Evolutionary conservation across 352 stramenopile genomes (phyloP), one percentile per base, ranked within the genome.

Genomic region (Globisporangium megalacanthum): DNA sequence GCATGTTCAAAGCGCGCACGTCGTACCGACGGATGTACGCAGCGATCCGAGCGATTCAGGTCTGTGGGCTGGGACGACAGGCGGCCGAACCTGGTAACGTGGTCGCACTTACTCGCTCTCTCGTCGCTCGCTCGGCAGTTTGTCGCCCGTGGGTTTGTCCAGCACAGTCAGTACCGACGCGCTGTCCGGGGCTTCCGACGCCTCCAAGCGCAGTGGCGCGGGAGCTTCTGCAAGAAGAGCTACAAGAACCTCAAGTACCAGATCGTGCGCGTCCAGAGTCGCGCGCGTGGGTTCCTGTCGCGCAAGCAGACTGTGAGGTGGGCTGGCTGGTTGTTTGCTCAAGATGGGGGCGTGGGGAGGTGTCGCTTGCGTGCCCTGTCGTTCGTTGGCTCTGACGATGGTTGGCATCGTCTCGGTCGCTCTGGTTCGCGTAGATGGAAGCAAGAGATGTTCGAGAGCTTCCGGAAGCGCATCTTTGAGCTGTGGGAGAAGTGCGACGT

Each of bases 401-500:
- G 25, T 29, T 29, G 25, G 25, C 9, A 6, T 15, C 7, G 5
- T n/a, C 17, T 35, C 33, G 35, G 4, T 15, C 19, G 6, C 29
- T 52, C 15, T 19, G 22, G 22, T 42, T 37, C 33, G 25, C 0
- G 1, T 19, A 92, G 80, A 52, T 91, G 78, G 80, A 86, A 84
- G 54, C 42, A 64, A n/a, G 62, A 68, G 8, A 61, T 90, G 66
- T 77, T 91, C 56, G 67, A 81, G 49, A 70, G 65, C 15, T 74
- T 68, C 20, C 73, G 79, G 2, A 62, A 61, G 37, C 78, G 76
- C 41, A 81, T 90, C n/a, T 91, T 88, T 42, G 73, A 79, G 39
- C 48, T 89, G 35, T 93, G 83, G 83, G 62, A 77, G 31, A 68
- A 77, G 46, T 86, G 73, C 39, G 72, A 86, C 50, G 79, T 83